These are phyloP conservation scores for Naumovozyma castellii DNA, from an alignment of 805 yeast species.

Conservation along the genomic window DNA sequence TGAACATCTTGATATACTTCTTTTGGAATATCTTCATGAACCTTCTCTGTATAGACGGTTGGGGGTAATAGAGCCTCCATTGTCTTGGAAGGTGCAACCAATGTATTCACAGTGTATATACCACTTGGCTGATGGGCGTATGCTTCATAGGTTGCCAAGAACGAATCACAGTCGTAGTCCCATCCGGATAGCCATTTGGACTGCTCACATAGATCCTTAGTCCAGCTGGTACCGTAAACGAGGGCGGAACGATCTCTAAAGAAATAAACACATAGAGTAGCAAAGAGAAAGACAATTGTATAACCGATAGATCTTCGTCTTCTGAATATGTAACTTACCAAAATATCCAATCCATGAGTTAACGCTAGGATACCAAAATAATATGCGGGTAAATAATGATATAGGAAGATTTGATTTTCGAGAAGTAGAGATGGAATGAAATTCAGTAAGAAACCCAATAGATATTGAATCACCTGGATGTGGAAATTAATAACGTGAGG, in stretches of 20 bases:
- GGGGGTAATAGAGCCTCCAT: not conserved
- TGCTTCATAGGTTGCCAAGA: constrained; percentile 27
- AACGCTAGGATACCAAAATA: constrained; percentile 76
- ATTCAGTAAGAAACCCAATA: constrained; percentile 67
- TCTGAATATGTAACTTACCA: constrained; percentile 35
- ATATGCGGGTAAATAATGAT: constrained; percentile 85
- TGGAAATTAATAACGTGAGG: constrained; percentile 54
- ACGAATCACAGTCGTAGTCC: constrained; percentile 83
- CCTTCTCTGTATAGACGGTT: not conserved
- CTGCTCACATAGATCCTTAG: constrained; percentile 51
- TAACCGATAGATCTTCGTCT: constrained; percentile 38
- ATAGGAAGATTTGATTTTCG: constrained; percentile 87
- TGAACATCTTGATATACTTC: constrained; percentile 6
- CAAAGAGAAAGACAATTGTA: constrained; percentile 38
- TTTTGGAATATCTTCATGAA: not conserved
- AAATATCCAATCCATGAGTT: constrained; percentile 52
- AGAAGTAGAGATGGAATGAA: constrained; percentile 68
- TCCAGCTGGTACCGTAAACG: constrained; percentile 75
- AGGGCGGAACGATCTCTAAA: constrained; percentile 60
- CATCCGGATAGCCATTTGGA: constrained; percentile 55
- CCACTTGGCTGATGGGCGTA: constrained; percentile 9
- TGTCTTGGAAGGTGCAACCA: not conserved
- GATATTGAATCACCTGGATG: constrained; percentile 48
- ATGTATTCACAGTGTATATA: not conserved
- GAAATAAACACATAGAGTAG: constrained; percentile 42